Evolutionary conservation across 179 eudicot genomes (phyloP).

Genomic region (Corrigiola litoralis): DNA sequence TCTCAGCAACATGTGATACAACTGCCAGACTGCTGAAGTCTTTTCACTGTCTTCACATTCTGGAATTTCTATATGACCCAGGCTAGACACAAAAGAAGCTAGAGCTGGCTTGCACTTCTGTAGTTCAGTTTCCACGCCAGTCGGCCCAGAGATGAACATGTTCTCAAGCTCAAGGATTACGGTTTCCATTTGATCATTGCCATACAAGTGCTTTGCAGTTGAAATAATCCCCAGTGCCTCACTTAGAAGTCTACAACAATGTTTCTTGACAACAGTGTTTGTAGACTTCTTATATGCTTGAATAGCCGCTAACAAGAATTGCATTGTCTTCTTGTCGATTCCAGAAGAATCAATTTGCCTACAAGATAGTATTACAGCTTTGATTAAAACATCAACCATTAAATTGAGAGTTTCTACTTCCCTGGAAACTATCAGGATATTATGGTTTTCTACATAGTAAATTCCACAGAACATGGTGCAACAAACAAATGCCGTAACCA

Average conservation of each 20-base stretch:
- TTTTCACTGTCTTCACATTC: conserved; percentile 46
- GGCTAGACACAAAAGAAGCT: conserved; percentile 72
- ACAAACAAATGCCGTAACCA: neutral
- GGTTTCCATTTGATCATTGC: conserved; percentile 59
- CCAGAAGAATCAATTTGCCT: conserved; percentile 59
- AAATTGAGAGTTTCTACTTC: neutral
- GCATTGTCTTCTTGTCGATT: conserved; percentile 49
- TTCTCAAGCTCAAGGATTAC: conserved; percentile 64
- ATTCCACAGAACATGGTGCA: neutral
- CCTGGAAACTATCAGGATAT: neutral
- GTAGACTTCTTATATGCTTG: conserved; percentile 37
- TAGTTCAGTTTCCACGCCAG: conserved; percentile 33
- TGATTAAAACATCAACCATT: neutral
- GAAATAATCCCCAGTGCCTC: conserved; percentile 65
- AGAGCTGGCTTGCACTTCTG: conserved; percentile 71
- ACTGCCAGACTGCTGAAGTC: conserved; percentile 55
- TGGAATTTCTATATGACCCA: conserved; percentile 54
- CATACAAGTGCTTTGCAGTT: conserved; percentile 50
- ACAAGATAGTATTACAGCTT: conserved; percentile 17
- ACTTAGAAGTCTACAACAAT: conserved; percentile 50
- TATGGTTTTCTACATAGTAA: neutral
- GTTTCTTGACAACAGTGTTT: conserved; percentile 35
- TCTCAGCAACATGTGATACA: conserved; percentile 73
- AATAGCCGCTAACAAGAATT: conserved; percentile 49
- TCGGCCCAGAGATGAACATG: conserved; percentile 48